phyloP scores from a whole-genome alignment of 2,329 filamentous ascomycete species.

The Bisporella sp. region DNA sequence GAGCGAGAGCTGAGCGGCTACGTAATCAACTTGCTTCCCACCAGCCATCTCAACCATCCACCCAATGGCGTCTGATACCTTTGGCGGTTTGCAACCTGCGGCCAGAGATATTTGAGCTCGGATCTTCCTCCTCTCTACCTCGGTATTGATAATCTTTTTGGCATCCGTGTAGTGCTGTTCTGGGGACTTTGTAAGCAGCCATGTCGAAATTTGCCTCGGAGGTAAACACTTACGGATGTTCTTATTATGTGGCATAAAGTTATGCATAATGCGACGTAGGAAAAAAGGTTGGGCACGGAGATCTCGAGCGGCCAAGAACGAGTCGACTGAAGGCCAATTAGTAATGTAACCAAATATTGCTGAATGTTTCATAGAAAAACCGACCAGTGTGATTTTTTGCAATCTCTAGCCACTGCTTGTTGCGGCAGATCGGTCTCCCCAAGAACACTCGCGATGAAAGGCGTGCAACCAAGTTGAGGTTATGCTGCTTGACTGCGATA shows the following conservation, averaged over 20 bases:
- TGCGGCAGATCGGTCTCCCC: background rate
- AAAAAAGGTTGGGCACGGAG: background rate
- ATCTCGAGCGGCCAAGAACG: background rate
- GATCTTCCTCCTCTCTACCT: background rate
- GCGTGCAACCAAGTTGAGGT: background rate
- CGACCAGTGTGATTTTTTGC: background rate
- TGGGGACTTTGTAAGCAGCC: background rate
- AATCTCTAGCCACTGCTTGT: background rate
- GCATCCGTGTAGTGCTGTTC: background rate
- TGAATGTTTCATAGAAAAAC: too few species aligned
- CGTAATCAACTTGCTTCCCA: background rate
- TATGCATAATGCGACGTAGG: background rate
- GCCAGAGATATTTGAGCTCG: background rate
- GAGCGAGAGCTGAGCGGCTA: background rate
- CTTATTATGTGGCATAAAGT: background rate
- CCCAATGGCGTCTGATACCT: background rate
- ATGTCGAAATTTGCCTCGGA: background rate
- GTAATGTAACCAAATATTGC: too few species aligned
- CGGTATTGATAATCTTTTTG: too few species aligned
- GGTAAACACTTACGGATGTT: background rate
- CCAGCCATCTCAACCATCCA: background rate
- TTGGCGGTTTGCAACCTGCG: background rate
- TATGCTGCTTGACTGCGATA: background rate
- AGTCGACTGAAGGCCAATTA: background rate
- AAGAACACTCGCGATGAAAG: background rate